Evolutionary conservation across 108 stramenopile genomes (phyloP), one percentile per base, ranked within the genome.

Genomic region (Cyclotella baltica): DNA sequence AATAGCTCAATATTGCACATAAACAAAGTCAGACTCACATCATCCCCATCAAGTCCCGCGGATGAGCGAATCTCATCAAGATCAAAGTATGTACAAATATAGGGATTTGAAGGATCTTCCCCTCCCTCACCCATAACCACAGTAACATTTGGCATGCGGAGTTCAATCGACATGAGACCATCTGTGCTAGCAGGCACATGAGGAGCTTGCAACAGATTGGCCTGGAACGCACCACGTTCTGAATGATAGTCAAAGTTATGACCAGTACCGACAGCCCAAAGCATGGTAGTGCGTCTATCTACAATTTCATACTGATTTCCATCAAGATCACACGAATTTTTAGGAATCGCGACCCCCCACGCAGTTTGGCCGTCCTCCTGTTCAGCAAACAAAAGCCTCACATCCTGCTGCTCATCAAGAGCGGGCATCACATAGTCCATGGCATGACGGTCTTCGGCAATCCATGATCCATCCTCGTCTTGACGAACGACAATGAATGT

Each of bases 61-160:
- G 15, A 15, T 25, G 38, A 15, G 27, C 28, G 40, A 65, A 65
- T 43, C 11, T 25, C 63, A 15, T 40, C 23, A 25, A 65, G 27
- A 43, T 65, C 63, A 65, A 40, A 65, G 40, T 65, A 65, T 0
- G 40, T 8, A 46, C 63, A 65, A 47, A 65, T 65, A 40, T 46
- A 65, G 28, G 63, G 43, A 46, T 65, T 65, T 15, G 63, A 46
- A 13, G 37, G 40, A 40, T 65, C 63, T 28, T 25, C 23, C 1
- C 43, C 63, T 46, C 43, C 63, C 46, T 65, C 63, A 15, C 27
- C 63, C 43, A 43, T 65, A 1, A 43, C 38, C 1, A 65, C 40
- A 1, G 40, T 22, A 40, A 65, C 63, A 22, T 65, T 65, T 3
- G 63, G 63, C 63, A 65, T 65, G 16, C 28, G 43, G 25, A 65